Base-by-base conservation (phyloP, 208 protist species). In the Leishmania arabica region DNA sequence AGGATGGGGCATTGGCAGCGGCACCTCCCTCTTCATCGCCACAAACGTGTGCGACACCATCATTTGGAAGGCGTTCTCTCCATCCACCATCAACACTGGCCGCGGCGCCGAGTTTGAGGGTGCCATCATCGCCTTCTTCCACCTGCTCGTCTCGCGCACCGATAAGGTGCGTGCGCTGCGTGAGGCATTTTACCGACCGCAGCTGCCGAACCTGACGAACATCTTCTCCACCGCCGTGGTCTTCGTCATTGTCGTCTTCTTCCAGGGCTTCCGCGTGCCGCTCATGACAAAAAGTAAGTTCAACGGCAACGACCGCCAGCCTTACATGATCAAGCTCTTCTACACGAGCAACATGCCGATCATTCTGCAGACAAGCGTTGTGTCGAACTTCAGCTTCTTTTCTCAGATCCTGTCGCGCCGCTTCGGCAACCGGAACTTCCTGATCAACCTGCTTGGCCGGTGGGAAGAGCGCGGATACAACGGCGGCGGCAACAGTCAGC, bases 281-380 rank as follows among this genome's bases (percentile, higher is more conserved):
- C 93, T 99, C 47, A 95, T 95, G 89, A 97, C 94, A 21, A 96
- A 93, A 77, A 95, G 88, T 66, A 93, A 97, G 82, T 93, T 90
- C 86, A 87, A 89, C 65, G 89, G 85, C 66, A 86, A 84, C 54
- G 92, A 95, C 79, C 93, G 95, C 66, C 90, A 95, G 85, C 92
- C 95, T 21, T 99, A 99, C 96, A 99, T 99, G 77, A 99, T 99
- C 86, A 99, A 99, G 91, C 98, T 99, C 74, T 99, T 99, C 94
- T 99, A 99, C 96, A 99, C 99, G 9, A 99, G 98, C 81, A 99
- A 99, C 93, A 99, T 99, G 91, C 99, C 99, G 64, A 99, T 99
- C 93, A 99, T 99, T 89, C 90, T 99, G 37, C 99, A 99, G 93
- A 99, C 98, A 15, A 99, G 99, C 79, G 92, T 99, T 37, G 98